Conservation (phyloP, 2,329 filamentous ascomycete species). For the Beauveria varroae region DNA sequence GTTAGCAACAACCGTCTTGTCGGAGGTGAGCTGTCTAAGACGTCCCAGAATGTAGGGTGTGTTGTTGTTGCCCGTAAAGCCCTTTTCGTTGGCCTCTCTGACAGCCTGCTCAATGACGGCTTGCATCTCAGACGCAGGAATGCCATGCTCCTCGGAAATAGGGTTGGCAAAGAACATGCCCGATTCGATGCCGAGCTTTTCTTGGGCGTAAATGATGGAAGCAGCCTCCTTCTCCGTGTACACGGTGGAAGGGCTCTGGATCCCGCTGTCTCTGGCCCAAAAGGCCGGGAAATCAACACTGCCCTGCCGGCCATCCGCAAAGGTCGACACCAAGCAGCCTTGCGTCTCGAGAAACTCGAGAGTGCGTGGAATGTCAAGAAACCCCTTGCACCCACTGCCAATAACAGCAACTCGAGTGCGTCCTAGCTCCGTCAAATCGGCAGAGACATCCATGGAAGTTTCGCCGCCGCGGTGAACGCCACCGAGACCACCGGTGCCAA, state of each 20-base stretch:
- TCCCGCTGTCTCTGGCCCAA: constrained; percentile 80
- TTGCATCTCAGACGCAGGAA: constrained; percentile 66
- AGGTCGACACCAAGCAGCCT: constrained; percentile 79
- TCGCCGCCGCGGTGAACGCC: constrained; percentile 90
- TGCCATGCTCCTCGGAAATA: constrained; percentile 61
- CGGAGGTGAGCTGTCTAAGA: constrained; percentile 70
- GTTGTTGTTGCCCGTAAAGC: constrained; percentile 65
- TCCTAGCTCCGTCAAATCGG: constrained; percentile 89
- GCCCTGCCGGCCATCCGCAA: constrained; percentile 69
- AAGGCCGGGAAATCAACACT: constrained; percentile 85
- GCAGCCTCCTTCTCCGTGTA: constrained; percentile 75
- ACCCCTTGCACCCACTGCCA: constrained; percentile 89
- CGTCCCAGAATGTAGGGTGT: constrained; percentile 77
- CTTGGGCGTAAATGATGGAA: constrained; percentile 77
- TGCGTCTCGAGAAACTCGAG: constrained; percentile 69
- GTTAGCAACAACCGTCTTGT: constrained; percentile 67
- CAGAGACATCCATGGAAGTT: constrained; percentile 84
- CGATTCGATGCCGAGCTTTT: constrained; percentile 62
- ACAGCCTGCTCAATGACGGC: constrained; percentile 61
- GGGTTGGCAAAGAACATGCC: constrained; percentile 88
- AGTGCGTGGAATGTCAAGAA: constrained; percentile 84
- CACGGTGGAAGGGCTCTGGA: constrained; percentile 69
- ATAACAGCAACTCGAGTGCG: constrained; percentile 83
- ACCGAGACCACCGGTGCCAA: constrained; percentile 89
- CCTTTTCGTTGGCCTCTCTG: constrained; percentile 54